Evolutionary conservation across 2,329 filamentous ascomycete species (phyloP).

Genomic region (Berkeleyomyces basicola): DNA sequence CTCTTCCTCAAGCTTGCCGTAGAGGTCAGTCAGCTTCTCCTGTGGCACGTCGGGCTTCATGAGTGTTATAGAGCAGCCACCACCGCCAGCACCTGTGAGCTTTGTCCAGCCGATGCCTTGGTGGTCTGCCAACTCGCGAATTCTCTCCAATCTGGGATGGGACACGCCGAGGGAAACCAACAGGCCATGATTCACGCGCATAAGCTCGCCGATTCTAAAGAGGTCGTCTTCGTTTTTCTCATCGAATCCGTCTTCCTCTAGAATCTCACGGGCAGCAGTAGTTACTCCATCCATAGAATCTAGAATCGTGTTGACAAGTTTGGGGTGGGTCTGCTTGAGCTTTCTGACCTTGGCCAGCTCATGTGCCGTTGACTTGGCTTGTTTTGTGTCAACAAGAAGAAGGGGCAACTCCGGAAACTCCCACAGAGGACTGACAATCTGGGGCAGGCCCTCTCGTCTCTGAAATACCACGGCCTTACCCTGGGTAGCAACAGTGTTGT

Average conservation of each 20-base stretch:
- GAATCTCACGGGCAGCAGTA: constrained; percentile 34
- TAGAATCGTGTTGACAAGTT: constrained; percentile 64
- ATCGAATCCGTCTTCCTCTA: constrained; percentile 50
- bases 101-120: constrained; percentile 92
- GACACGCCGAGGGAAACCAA: constrained; percentile 85
- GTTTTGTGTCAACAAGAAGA: constrained; percentile 75
- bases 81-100: constrained; percentile 85
- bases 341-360: constrained; percentile 76
- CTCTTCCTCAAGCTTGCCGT: constrained; percentile 47
- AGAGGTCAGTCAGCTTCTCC: constrained; percentile 43
- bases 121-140: constrained; percentile 81
- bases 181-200: constrained; percentile 86
- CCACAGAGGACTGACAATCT: constrained; percentile 55
- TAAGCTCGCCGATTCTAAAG: constrained; percentile 67
- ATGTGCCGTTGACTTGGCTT: constrained; percentile 66
- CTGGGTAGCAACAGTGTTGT: constrained; percentile 88
- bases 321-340: constrained; percentile 55
- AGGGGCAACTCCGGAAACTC: constrained; percentile 86
- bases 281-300: constrained; percentile 68
- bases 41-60: constrained; percentile 48
- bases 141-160: constrained; percentile 79
- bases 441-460: constrained; percentile 24
- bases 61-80: constrained; percentile 87
- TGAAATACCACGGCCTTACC: constrained; percentile 91
- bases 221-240: constrained; percentile 45